These are phyloP conservation scores for Capronia coronata DNA, from an alignment of 2,329 filamentous ascomycete species.

Conservation along the genomic window DNA sequence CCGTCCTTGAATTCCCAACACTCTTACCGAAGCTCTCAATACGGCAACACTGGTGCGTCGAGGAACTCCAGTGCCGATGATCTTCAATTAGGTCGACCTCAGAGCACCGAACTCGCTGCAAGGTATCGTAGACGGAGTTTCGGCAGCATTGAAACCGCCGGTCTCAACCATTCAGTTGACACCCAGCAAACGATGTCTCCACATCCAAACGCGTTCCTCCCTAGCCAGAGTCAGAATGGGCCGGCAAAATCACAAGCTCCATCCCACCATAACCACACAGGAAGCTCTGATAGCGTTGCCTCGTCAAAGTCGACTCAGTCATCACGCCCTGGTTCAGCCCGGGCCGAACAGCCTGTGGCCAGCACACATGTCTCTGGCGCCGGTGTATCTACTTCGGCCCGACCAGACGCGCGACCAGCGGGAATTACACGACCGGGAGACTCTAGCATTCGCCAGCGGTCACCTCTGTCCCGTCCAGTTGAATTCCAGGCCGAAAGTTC, in stretches of 20 bases:
- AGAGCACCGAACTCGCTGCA: conserved; percentile 61
- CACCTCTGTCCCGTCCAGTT: conserved; percentile 66
- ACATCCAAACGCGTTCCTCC: conserved; percentile 33
- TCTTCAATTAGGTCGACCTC: conserved; percentile 48
- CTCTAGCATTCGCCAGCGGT: conserved; percentile 44
- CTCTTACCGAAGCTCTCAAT: conserved; percentile 31
- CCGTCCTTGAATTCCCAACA: conserved; percentile 30
- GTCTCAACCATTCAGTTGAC: conserved; percentile 34
- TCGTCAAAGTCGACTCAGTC: conserved; percentile 39
- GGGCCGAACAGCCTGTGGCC: conserved; percentile 5
- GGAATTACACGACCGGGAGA: conserved; percentile 12
- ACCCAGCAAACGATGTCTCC: conserved; percentile 27
- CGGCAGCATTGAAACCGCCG: conserved; percentile 54
- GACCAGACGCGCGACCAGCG: conserved; percentile 11
- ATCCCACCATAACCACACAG: conserved; percentile 43
- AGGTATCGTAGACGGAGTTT: conserved; percentile 77
- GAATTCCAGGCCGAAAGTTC: conserved; percentile 53
- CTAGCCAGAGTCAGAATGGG: conserved; percentile 20
- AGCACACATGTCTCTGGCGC: not conserved
- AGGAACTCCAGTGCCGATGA: conserved; percentile 63
- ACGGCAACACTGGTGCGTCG: conserved; percentile 46
- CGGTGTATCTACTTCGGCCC: conserved; percentile 1
- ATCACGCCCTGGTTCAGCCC: conserved; percentile 54
- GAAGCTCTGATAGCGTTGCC: conserved; percentile 59
- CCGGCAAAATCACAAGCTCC: conserved; percentile 28